These are phyloP conservation scores for Botrytis paeoniae DNA, from an alignment of 2,329 filamentous ascomycete species.

Conservation along the genomic window DNA sequence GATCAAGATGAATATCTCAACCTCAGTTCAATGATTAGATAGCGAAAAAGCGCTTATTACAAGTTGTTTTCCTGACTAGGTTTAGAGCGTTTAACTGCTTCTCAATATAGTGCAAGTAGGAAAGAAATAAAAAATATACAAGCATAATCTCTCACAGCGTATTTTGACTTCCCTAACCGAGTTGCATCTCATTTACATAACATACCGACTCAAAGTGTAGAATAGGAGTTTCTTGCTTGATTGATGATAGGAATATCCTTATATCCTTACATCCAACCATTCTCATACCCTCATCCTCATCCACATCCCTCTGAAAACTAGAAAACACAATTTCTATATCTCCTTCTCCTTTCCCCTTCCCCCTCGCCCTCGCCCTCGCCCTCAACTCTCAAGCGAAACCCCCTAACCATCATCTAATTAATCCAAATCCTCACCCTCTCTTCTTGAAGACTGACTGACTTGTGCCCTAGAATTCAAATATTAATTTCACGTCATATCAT, in stretches of 20 bases:
- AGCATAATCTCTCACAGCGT: background rate
- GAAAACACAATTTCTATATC: background rate
- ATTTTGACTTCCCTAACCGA: background rate
- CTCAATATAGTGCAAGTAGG: background rate
- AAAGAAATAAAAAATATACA: background rate
- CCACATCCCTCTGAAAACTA: background rate
- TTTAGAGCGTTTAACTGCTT: background rate
- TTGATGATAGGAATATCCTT: background rate
- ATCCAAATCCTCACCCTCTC: background rate
- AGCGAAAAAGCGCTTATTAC: background rate
- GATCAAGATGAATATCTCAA: conserved; percentile 16
- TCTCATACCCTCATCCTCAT: background rate
- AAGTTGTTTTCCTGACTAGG: background rate
- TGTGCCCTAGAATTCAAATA: too few species aligned
- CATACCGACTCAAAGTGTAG: background rate
- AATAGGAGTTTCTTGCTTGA: background rate
- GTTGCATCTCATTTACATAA: background rate
- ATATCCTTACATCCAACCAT: background rate
- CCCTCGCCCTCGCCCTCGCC: background rate
- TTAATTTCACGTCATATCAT: too few species aligned
- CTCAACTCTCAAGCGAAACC: background rate
- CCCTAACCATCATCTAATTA: background rate
- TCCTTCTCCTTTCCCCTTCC: background rate
- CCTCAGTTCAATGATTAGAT: background rate
- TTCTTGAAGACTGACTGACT: background rate